These are phyloP conservation scores for Eucalyptus sp. DNA, from an alignment of 345 rosid genomes.

Conservation along the genomic window DNA sequence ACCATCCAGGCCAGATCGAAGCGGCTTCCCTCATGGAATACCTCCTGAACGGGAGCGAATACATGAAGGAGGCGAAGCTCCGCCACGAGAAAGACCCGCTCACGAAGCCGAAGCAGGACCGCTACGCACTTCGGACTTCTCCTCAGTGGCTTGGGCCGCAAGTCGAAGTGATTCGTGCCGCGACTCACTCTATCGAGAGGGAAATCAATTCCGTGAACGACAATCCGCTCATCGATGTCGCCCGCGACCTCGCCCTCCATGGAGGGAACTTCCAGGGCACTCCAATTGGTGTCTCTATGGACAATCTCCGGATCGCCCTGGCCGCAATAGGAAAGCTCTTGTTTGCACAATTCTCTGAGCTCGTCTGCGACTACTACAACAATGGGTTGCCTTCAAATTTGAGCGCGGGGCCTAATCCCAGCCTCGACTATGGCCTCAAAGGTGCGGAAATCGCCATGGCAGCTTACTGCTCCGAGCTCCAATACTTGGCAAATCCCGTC, in stretches of 20 bases:
- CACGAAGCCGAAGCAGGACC: slow-evolving; percentile 34
- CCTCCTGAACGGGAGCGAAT: slow-evolving; percentile 19
- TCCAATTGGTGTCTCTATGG: slow-evolving; percentile 49
- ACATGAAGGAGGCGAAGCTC: slow-evolving; percentile 19
- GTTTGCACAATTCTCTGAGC: slow-evolving; percentile 47
- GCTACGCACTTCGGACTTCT: slow-evolving; percentile 38
- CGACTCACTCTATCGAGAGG: slow-evolving; percentile 34
- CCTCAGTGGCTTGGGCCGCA: slow-evolving; percentile 58
- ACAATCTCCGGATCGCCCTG: slow-evolving; percentile 34
- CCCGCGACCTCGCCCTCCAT: slow-evolving; percentile 25
- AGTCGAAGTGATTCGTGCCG: slow-evolving; percentile 28
- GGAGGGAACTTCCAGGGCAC: slow-evolving; percentile 56
- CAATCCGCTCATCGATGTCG: slow-evolving; percentile 34
- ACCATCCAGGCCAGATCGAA: slow-evolving; percentile 47
- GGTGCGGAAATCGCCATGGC: slow-evolving; percentile 50
- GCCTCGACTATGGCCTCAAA: slow-evolving; percentile 45
- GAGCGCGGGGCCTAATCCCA: slow-evolving; percentile 34
- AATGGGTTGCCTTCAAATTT: slow-evolving; percentile 44
- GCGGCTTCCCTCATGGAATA: slow-evolving; percentile 36
- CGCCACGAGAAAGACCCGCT: slow-evolving; percentile 31
- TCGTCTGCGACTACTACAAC: slow-evolving; percentile 38
- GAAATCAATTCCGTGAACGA: slow-evolving; percentile 47
- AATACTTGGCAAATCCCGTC: slow-evolving; percentile 37
- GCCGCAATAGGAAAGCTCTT: slow-evolving; percentile 42
- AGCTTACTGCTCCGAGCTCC: slow-evolving; percentile 42